Evolutionary conservation across 495 filamentous ascomycete genomes (phyloP), one percentile per base, ranked within the genome.

Genomic region (Penicillium robsamsonii): DNA sequence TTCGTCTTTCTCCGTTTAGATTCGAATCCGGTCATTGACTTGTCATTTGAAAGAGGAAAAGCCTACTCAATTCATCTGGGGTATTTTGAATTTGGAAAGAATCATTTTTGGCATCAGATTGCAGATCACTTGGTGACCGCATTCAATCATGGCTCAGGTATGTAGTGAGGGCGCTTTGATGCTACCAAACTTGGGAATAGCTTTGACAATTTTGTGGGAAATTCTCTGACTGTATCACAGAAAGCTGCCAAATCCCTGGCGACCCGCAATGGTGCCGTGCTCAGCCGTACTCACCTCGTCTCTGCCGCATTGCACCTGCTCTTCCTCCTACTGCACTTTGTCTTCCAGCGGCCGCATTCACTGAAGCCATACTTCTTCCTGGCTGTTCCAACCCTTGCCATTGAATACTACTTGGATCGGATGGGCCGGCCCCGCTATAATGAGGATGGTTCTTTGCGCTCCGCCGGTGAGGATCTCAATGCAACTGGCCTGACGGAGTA

Each of bases 241-340:
- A 98, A 96, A 89, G 92, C 95, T 57, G 84, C 87, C 68, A 98
- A 98, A 79, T 86, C 91, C 60, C 84, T 91, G 47, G 95, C 94
- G 9, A 84, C 87, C 46, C 82, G 87, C 75, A 98, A 98, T 73
- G 73, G 81, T 47, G 68, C 79, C 20, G 72, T 83, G 38, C 84
- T 98, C 45, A 86, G 85, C 60, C 89, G 87, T 64, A 89, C 91
- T 18, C 93, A 94, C 66, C 73, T 88, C 35, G 87, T 88, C 57
- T 84, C 88, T 17, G 75, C 88, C 53, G 63, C 70, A 46, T 70
- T 93, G 49, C 92, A 97, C 69, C 61, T 68, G 35, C 64, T 92
- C 67, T 97, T 90, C 78, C 74, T 94, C 30, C 56, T 90, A 27
- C 76, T 85, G 27, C 82, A 88, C 68, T 82, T 84, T 61, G 64